Percentiles rank a stretch among this genome's conserved stretches.
These are phyloP conservation scores for Trichoderma polysporum DNA, from an alignment of 2,329 filamentous ascomycete genomes.

Conservation along the genomic window DNA sequence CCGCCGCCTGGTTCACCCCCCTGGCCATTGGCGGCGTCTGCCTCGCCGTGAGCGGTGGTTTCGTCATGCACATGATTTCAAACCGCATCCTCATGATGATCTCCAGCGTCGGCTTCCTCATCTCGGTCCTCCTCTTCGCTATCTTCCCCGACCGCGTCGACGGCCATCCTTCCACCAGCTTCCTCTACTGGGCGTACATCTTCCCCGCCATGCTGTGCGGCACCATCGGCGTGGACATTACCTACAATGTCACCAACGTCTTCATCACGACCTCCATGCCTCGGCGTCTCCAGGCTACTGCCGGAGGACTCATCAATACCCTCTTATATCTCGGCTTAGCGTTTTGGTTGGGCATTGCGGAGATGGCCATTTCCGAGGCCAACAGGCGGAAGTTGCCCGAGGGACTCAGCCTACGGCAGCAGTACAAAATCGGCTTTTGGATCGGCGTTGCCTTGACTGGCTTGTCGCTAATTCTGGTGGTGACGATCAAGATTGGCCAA, in stretches of 20 bases:
- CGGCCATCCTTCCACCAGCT: conserved; percentile 32
- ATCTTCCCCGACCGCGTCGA: conserved; percentile 56
- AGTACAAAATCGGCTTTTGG: conserved; percentile 68
- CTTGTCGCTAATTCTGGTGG: conserved; percentile 52
- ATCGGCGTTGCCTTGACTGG: conserved; percentile 58
- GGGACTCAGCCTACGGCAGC: conserved; percentile 44
- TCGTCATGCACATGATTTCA: conserved; percentile 65
- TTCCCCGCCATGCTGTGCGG: conserved; percentile 69
- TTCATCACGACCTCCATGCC: conserved; percentile 75
- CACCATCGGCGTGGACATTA: conserved; percentile 73
- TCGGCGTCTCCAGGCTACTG: conserved; percentile 65
- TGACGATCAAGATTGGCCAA: conserved; percentile 55
- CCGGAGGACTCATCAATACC: conserved; percentile 69
- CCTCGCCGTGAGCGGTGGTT: conserved; percentile 61
- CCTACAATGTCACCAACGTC: conserved; percentile 72
- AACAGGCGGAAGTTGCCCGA: conserved; percentile 28
- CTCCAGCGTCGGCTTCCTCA: conserved; percentile 58
- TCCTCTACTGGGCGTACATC: conserved; percentile 68
- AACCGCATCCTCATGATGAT: conserved; percentile 63
- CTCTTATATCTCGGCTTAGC: conserved; percentile 68
- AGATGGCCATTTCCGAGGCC: conserved; percentile 59
- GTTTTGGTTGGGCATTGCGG: conserved; percentile 51
- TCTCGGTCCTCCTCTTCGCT: conserved; percentile 62
- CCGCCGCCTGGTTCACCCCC: conserved; percentile 68
- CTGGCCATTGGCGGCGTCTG: conserved; percentile 67